Percentiles rank a stretch among this genome's conserved stretches.
Evolutionary conservation across 768 basidiomycete genomes (phyloP).

Genomic region (Clitopilus passeckerianus): DNA sequence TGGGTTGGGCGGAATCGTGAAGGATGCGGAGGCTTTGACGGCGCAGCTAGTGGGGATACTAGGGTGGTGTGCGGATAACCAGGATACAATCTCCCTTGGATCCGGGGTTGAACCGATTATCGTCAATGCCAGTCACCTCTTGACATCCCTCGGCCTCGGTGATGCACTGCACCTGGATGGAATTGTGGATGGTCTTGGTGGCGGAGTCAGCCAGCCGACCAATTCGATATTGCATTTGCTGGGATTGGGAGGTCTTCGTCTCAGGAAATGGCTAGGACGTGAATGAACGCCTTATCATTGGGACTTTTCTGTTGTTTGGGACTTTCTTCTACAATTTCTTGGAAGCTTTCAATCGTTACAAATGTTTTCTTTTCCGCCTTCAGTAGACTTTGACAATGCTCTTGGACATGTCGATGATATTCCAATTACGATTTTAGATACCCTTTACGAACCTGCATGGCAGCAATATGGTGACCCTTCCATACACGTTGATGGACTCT

Average conservation of each 20-base stretch:
- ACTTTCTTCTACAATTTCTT: too few species aligned
- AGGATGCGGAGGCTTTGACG: slow-evolving; percentile 3
- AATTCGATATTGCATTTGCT: background rate
- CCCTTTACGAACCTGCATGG: too few species aligned
- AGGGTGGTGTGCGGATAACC: slow-evolving; percentile 5
- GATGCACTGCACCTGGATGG: background rate
- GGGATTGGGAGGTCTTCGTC: background rate
- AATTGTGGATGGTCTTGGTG: background rate
- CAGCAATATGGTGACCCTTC: too few species aligned
- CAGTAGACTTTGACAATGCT: too few species aligned
- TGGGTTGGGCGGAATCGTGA: slow-evolving; percentile 3
- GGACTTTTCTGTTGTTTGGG: background rate
- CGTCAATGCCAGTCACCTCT: background rate
- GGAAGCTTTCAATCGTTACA: too few species aligned
- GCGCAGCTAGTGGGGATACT: slow-evolving; percentile 5
- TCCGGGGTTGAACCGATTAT: background rate
- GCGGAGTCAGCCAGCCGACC: background rate
- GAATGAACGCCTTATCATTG: background rate
- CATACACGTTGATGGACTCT: too few species aligned
- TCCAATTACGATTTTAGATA: too few species aligned
- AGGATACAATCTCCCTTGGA: background rate
- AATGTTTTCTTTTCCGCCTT: too few species aligned
- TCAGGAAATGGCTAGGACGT: background rate
- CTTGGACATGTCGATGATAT: too few species aligned
- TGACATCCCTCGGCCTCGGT: background rate